Evolutionary conservation across 2,329 filamentous ascomycete genomes (phyloP), one percentile per base, ranked within the genome.

Genomic region (Verticillium tricorpus): DNA sequence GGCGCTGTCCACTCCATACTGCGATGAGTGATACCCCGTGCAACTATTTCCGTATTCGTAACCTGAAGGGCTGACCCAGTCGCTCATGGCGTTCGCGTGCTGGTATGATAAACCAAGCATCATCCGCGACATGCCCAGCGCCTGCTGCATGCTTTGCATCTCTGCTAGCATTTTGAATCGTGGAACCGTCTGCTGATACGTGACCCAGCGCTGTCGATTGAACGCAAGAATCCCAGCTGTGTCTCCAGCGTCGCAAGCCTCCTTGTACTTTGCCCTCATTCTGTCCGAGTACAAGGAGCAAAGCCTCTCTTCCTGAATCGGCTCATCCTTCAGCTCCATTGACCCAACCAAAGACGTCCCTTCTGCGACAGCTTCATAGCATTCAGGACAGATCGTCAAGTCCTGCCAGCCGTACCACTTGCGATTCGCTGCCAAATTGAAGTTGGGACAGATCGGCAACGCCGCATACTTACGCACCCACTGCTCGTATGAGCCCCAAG

Each of bases 11-110:
- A 68, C 75, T 0, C 75, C 74, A 22, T 73, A 56, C 31, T 71
- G 65, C 19, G 74, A 76, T 39, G 72, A 72, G 50, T 77, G 69
- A 65, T 73, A 77, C 0, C 76, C 76, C 1, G 76, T 32, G 0
- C 66, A 64, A 56, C 67, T 74, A 55, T 70, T 76, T 0, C 76
- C 76, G 57, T 78, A 72, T 58, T 66, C 52, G 22, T 75, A 60
- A 0, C 72, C 71, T 3, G 57, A 50, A 1, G 57, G 39, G 17
- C 22, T 45, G 57, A 40, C 57, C 57, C 57, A 58, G 19, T 75
- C 71, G 15, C 74, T 72, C 57, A 72, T 54, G 14, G 67, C 60
- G 1, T 73, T 73, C 37, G 72, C 73, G 11, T 74, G 68, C 70
- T 58, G 57, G n/a, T 45, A 45, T 8, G 57, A 58, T 25, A 50